A percentile compares a stretch with the other conserved stretches of the same genome.
These are phyloP conservation scores for Picea abies DNA, from an alignment of 83 land plant genomes.

Conservation along the genomic window DNA sequence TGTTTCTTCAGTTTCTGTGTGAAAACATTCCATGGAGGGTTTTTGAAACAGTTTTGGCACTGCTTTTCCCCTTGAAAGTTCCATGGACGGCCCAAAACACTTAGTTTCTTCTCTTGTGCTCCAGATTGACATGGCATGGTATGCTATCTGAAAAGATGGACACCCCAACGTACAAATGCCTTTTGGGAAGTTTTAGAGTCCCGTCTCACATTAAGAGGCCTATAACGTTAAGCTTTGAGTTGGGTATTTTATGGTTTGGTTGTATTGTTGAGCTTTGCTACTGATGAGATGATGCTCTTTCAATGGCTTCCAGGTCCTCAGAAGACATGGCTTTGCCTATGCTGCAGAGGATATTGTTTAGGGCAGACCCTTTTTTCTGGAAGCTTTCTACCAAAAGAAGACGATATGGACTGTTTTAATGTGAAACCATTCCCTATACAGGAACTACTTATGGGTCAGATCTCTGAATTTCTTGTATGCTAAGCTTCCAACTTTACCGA, in stretches of 20 bases:
- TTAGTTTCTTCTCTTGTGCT: not conserved
- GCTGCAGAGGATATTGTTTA: constrained; percentile 15
- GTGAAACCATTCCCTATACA: constrained; percentile 7
- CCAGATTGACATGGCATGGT: not conserved
- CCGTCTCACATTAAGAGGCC: not conserved
- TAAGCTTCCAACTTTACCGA: constrained; percentile 4
- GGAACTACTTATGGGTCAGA: constrained; percentile 5
- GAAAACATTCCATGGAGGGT: not conserved
- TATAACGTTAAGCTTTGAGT: not conserved
- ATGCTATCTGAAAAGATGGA: not conserved
- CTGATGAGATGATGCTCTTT: constrained; percentile 15
- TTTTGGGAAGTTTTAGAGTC: not conserved
- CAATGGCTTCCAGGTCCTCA: constrained; percentile 17
- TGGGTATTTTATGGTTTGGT: constrained; percentile 8
- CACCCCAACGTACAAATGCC: not conserved
- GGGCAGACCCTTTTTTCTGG: not conserved
- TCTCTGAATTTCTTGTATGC: not conserved
- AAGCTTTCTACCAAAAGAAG: not conserved
- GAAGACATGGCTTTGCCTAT: constrained; percentile 10
- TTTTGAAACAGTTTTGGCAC: not conserved
- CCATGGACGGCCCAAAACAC: not conserved
- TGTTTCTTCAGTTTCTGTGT: not conserved
- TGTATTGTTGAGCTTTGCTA: constrained; percentile 19
- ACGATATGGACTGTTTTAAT: not conserved
- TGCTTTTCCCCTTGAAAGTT: not conserved